Evolutionary conservation across 2,329 filamentous ascomycete species (phyloP), one percentile per base, ranked within the genome.

Genomic region (Raffaelea ambrosiae): DNA sequence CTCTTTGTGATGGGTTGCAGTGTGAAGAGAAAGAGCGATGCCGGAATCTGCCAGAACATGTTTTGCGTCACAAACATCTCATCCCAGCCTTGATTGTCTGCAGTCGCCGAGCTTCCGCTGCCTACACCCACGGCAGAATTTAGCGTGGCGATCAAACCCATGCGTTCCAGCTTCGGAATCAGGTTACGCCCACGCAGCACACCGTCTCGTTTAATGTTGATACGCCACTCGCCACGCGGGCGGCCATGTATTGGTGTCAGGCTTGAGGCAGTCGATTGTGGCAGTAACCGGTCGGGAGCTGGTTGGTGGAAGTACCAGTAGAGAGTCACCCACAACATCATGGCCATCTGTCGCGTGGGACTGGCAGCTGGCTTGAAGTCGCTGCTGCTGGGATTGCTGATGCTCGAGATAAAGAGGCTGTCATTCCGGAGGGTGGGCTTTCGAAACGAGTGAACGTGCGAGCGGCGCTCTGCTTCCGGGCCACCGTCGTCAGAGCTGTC

Each of bases 241-340:
- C 79, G 83, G 5, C 86, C 91, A 5, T 67, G 63, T 18, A 77
- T 69, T 0, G 85, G 84, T 0, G 88, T 91, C 49, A 73, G 63
- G 54, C 74, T 76, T 1, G 83, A 86, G 0, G 77, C 71, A 5
- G 79, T 69, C 7, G 79, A 86, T 11, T 54, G 31, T 18, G 73
- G 72, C 31, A 93, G 61, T 44, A 79, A 75, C 0, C 77, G 72
- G 20, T 76, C 71, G 0, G 91, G 91, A 57, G 84, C 76, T 1
- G 81, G 76, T 63, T 95, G 88, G 67, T 96, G 90, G 58, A 96
- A 97, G 70, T 97, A 97, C 91, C 91, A 97, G 71, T 88, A 95
- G 39, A 97, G 71, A 1, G 88, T 90, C 31, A 89, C 81, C 87
- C 88, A 97, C 7, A 97, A 75, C 85, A 96, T 95, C 87, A 96